phyloP scores from a whole-genome alignment of 108 stramenopile genomes.

The Hondaea fermentalgiana region DNA sequence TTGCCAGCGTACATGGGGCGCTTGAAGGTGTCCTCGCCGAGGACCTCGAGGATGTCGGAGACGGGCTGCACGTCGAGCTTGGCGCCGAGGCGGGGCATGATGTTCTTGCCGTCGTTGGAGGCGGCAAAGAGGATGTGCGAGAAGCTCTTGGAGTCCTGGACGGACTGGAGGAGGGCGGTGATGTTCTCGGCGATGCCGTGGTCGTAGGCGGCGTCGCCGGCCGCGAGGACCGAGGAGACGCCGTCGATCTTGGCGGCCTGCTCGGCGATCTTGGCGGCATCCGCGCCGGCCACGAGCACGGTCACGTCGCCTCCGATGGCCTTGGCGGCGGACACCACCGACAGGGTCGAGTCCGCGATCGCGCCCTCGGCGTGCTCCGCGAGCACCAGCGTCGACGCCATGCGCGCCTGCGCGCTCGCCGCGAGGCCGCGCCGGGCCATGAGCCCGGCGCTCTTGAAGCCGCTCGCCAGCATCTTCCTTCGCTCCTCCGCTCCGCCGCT shows the following conservation, averaged over 20 bases:
- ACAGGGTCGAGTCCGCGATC: conserved; percentile 26
- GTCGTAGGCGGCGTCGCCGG: background rate
- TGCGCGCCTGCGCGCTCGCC: background rate
- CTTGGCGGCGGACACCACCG: conserved; percentile 24
- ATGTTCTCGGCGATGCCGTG: conserved; percentile 24
- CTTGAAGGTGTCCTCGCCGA: conserved; percentile 72
- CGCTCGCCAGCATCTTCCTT: background rate
- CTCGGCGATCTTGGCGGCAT: background rate
- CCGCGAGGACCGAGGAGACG: conserved; percentile 15
- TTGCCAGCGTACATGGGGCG: conserved; percentile 99
- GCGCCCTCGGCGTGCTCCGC: conserved; percentile 26
- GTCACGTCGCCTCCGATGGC: conserved; percentile 21
- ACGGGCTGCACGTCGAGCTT: conserved; percentile 73
- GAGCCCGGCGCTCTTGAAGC: background rate
- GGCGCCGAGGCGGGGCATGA: conserved; percentile 86
- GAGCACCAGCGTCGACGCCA: conserved; percentile 28
- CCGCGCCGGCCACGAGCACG: conserved; percentile 19
- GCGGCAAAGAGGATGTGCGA: conserved; percentile 66
- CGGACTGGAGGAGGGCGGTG: conserved; percentile 40
- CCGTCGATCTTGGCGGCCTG: conserved; percentile 18
- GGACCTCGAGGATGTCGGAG: conserved; percentile 78
- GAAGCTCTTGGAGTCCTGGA: conserved; percentile 40
- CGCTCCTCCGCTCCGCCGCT: too few relatives aligned
- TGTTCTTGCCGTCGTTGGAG: conserved; percentile 82
- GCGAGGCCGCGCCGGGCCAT: background rate